A percentile compares a stretch with the other conserved stretches of the same genome.
These are phyloP conservation scores for Dendrothele bispora DNA, from an alignment of 768 basidiomycete genomes.

Conservation along the genomic window DNA sequence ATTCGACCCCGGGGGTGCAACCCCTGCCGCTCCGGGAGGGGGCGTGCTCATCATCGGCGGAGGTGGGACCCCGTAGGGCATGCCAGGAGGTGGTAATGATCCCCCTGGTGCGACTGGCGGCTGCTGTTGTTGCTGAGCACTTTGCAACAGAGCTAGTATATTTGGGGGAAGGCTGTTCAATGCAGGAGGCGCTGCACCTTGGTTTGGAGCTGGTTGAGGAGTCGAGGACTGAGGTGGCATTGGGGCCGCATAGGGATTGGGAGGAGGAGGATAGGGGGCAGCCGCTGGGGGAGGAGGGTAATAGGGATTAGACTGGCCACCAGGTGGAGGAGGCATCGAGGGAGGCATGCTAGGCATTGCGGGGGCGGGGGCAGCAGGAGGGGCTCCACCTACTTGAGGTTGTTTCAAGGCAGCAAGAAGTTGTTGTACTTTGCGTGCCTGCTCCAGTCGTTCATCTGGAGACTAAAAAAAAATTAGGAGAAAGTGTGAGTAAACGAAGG, in stretches of 20 bases:
- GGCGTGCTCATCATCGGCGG: slow-evolving; percentile 45
- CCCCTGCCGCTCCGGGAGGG: slow-evolving; percentile 34
- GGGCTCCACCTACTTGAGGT: slow-evolving; percentile 49
- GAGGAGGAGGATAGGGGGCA: slow-evolving; percentile 34
- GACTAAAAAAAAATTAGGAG: slow-evolving; percentile 30
- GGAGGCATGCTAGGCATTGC: slow-evolving; percentile 19
- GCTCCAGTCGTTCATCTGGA: slow-evolving; percentile 80
- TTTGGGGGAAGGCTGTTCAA: slow-evolving; percentile 60
- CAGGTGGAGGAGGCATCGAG: slow-evolving; percentile 20
- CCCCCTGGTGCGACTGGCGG: slow-evolving; percentile 33
- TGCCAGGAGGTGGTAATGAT: slow-evolving; percentile 9
- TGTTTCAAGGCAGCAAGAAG: slow-evolving; percentile 80
- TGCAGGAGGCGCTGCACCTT: slow-evolving; percentile 30
- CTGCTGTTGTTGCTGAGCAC: slow-evolving; percentile 43
- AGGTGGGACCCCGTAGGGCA: slow-evolving; percentile 42
- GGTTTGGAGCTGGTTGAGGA: slow-evolving; percentile 31
- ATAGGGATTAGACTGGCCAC: slow-evolving; percentile 33
- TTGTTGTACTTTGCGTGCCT: slow-evolving; percentile 79
- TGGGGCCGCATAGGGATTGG: slow-evolving; percentile 15
- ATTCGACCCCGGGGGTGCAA: slow-evolving; percentile 40
- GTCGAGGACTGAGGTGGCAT: slow-evolving; percentile 21
- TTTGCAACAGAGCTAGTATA: slow-evolving; percentile 61
- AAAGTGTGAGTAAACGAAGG: background rate
- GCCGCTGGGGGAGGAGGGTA: slow-evolving; percentile 40
- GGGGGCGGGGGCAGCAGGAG: slow-evolving; percentile 29